A percentile compares a stretch with the other conserved stretches of the same genome.
These are phyloP conservation scores for Pseudonectria buxi DNA, from an alignment of 2,329 filamentous ascomycete genomes.

Conservation along the genomic window DNA sequence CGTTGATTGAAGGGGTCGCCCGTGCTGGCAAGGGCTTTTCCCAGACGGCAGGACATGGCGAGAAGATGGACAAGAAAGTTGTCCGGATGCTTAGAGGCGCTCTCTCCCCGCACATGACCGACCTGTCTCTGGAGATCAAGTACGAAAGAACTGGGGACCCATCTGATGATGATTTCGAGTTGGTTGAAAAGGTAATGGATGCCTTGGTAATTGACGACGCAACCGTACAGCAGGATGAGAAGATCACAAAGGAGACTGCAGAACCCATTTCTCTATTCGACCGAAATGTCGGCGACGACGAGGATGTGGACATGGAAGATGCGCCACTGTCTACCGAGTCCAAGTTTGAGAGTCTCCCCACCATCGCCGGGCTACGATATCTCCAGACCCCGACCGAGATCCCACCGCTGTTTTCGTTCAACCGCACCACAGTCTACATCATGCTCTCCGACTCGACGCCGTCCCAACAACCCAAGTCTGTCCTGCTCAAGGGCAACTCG, in stretches of 20 bases:
- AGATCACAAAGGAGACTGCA: conserved; percentile 4
- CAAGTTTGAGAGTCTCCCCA: conserved; percentile 46
- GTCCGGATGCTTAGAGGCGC: conserved; percentile 69
- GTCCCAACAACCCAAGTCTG: conserved; percentile 37
- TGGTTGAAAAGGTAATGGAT: conserved; percentile 53
- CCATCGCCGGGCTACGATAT: conserved; percentile 45
- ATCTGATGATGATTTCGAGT: conserved; percentile 50
- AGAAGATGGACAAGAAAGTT: conserved; percentile 63
- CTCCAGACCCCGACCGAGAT: conserved; percentile 60
- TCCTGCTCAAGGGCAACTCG: conserved; percentile 53
- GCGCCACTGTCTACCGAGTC: conserved; percentile 15
- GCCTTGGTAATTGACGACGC: conserved; percentile 33
- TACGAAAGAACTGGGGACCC: conserved; percentile 33
- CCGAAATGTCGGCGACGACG: conserved; percentile 35
- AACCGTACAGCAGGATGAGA: conserved; percentile 2
- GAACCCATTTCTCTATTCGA: conserved; percentile 55
- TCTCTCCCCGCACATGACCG: conserved; percentile 56
- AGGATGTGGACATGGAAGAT: conserved; percentile 24
- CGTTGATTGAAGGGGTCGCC: conserved; percentile 49
- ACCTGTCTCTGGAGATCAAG: conserved; percentile 58
- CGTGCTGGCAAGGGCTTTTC: conserved; percentile 50
- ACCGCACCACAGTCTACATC: conserved; percentile 57
- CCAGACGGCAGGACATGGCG: conserved; percentile 54
- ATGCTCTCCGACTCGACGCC: conserved; percentile 48
- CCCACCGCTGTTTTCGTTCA: conserved; percentile 61